These are phyloP conservation scores for Colletotrichum euphorbiae DNA, from an alignment of 2,329 filamentous ascomycete species.

Conservation along the genomic window DNA sequence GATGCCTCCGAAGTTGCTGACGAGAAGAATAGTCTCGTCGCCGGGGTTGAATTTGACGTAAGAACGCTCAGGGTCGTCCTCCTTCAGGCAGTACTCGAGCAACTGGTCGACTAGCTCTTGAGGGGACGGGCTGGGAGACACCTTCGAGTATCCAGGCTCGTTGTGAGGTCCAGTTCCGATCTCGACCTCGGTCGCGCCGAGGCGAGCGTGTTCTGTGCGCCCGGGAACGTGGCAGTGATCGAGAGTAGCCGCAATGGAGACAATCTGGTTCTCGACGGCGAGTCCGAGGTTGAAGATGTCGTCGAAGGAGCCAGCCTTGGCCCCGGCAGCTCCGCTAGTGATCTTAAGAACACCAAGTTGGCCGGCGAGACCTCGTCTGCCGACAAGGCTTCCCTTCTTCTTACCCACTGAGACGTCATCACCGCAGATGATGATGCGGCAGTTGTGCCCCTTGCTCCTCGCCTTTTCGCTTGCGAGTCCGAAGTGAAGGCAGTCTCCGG, in stretches of 20 bases:
- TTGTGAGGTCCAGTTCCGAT: conserved; percentile 77
- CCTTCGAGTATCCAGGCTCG: conserved; percentile 70
- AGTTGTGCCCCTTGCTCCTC: conserved; percentile 63
- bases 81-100: conserved; percentile 70
- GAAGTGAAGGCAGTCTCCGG: conserved; percentile 72
- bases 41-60: conserved; percentile 60
- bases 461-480: conserved; percentile 70
- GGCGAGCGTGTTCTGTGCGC: conserved; percentile 59
- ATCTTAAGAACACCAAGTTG: conserved; percentile 71
- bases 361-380: conserved; percentile 70
- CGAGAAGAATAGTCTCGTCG: conserved; percentile 64
- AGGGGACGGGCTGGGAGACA: conserved; percentile 63
- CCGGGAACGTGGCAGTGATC: conserved; percentile 72
- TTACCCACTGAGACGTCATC: conserved; percentile 74
- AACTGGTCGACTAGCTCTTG: conserved; percentile 66
- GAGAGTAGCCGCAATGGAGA: conserved; percentile 68
- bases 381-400: conserved; percentile 65
- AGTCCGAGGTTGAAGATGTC: conserved; percentile 63
- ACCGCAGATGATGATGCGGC: conserved; percentile 70
- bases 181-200: conserved; percentile 65
- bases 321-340: conserved; percentile 62
- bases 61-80: conserved; percentile 60
- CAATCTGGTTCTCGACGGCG: conserved; percentile 62
- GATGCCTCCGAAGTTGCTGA: conserved; percentile 71
- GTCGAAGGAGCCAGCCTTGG: conserved; percentile 58